These are phyloP conservation scores for Pythium phragmitis DNA, from an alignment of 352 stramenopile genomes.

Conservation along the genomic window DNA sequence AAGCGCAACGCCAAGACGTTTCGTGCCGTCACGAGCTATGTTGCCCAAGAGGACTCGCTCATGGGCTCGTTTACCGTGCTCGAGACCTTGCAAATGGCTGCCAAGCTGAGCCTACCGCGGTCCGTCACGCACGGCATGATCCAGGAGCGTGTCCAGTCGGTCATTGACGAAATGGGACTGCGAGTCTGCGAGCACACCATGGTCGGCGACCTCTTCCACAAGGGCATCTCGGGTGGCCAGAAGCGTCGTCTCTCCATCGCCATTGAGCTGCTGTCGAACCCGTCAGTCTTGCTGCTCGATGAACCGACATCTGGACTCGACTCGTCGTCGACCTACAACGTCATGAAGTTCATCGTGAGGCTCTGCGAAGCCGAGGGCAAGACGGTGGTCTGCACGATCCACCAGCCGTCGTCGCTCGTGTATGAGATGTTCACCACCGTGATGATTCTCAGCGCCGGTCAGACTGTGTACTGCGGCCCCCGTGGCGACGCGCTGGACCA, in stretches of 20 bases:
- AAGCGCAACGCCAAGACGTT: conserved; percentile 39
- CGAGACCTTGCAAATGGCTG: conserved; percentile 65
- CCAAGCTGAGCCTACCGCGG: conserved; percentile 45
- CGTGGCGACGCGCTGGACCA: conserved; percentile 49
- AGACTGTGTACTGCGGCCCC: conserved; percentile 89
- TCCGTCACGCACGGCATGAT: conserved; percentile 39
- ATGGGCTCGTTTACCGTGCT: conserved; percentile 66
- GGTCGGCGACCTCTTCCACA: conserved; percentile 86
- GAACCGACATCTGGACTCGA: conserved; percentile 93
- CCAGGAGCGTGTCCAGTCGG: conserved; percentile 55
- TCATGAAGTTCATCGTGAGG: conserved; percentile 78
- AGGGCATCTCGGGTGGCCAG: conserved; percentile 87
- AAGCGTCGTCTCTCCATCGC: conserved; percentile 92
- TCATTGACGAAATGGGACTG: conserved; percentile 70
- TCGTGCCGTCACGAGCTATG: conserved; percentile 58
- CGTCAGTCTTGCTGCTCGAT: conserved; percentile 93
- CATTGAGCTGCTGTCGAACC: conserved; percentile 92
- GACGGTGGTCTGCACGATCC: conserved; percentile 82
- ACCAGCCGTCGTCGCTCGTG: conserved; percentile 80
- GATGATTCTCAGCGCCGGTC: conserved; percentile 56
- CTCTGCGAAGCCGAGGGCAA: conserved; percentile 46
- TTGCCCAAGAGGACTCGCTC: conserved; percentile 59
- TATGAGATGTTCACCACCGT: conserved; percentile 75
- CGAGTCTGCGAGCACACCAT: conserved; percentile 49
- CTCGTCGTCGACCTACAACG: conserved; percentile 79